Evolutionary conservation across 805 yeast species (phyloP).

Genomic region (Yamadazyma olivae): DNA sequence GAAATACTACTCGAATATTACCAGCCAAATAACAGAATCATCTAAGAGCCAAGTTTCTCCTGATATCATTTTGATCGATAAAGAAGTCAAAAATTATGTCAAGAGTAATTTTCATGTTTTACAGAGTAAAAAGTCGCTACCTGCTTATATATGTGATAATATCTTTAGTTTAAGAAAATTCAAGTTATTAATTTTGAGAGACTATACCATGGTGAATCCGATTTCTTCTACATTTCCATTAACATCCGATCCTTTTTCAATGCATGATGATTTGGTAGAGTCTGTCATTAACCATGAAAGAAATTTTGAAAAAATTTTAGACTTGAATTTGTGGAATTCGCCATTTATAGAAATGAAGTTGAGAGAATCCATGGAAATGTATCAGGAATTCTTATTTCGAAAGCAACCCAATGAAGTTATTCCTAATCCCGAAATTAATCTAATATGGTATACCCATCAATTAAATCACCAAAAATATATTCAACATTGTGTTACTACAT

Average conservation of each 20-base stretch:
- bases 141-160: background rate
- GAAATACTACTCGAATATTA: background rate
- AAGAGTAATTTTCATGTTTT: background rate
- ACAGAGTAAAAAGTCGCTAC: background rate
- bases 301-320: too few species aligned
- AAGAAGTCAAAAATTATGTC: background rate
- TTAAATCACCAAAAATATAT: too few species aligned
- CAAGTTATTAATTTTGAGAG: constrained; percentile 1
- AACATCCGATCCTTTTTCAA: constrained; percentile 25
- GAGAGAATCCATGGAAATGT: too few species aligned
- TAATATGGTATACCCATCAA: too few species aligned
- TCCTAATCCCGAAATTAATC: too few species aligned
- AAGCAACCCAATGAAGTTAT: too few species aligned
- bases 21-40: background rate
- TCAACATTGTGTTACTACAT: too few species aligned
- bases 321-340: too few species aligned
- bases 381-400: too few species aligned
- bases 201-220: constrained; percentile 6
- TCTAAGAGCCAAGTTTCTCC: background rate
- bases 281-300: constrained; percentile 19
- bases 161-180: background rate
- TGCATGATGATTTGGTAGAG: constrained; percentile 22
- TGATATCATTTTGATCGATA: background rate
- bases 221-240: constrained; percentile 1
- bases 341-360: too few species aligned